Evolutionary conservation across 2,329 filamentous ascomycete genomes (phyloP).

Genomic region (Exophiala xenobiotica): DNA sequence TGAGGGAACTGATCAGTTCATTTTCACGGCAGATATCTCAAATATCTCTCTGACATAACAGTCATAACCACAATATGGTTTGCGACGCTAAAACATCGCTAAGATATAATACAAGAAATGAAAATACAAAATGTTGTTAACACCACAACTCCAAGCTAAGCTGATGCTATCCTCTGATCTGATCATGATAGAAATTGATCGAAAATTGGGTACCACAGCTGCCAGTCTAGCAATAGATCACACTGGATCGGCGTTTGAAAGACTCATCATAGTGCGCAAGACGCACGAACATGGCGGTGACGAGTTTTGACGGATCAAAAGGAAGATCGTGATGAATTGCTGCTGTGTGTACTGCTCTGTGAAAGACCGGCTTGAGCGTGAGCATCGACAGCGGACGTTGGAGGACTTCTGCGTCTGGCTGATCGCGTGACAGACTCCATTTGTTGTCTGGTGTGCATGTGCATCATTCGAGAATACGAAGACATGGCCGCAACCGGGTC

Average conservation of each 20-base stretch:
- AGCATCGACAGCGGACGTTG: conserved; percentile 15
- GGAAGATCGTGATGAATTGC: conserved; percentile 25
- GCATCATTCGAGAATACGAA: conserved; percentile 61
- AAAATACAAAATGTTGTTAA: background rate
- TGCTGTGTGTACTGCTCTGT: conserved; percentile 22
- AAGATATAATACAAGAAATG: background rate
- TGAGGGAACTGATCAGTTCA: too few relatives aligned
- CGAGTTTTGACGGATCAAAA: conserved; percentile 14
- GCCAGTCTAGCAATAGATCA: background rate
- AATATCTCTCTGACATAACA: background rate
- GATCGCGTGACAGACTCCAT: conserved; percentile 59
- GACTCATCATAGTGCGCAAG: background rate
- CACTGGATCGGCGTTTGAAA: background rate
- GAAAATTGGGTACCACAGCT: background rate
- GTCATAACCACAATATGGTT: background rate
- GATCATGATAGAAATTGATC: background rate
- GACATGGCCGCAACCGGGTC: conserved; percentile 30
- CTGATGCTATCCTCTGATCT: background rate
- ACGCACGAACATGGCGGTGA: background rate
- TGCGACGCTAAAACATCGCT: background rate
- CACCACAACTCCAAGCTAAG: conserved; percentile 3
- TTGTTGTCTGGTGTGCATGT: conserved; percentile 64
- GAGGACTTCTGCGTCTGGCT: conserved; percentile 38
- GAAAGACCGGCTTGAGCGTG: conserved; percentile 17
- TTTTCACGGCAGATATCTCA: too few relatives aligned